These are phyloP conservation scores for Taxawa tesnikishii DNA, from an alignment of 2,329 filamentous ascomycete genomes.

Conservation along the genomic window DNA sequence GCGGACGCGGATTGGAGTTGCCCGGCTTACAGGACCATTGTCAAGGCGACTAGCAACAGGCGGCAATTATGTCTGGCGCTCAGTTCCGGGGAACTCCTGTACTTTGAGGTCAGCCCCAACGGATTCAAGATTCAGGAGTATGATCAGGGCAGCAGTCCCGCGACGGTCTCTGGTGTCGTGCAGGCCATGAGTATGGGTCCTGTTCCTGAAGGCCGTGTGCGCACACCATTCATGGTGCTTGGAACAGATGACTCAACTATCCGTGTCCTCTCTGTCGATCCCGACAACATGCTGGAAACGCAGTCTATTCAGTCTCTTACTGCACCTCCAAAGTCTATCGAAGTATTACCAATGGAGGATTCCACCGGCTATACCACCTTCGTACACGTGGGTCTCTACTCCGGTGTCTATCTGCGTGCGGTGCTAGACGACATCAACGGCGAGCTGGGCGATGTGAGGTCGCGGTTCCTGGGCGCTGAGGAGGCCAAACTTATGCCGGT, in stretches of 20 bases:
- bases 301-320: constrained; percentile 12
- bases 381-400: constrained; percentile 89
- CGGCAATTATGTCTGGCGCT: constrained; percentile 87
- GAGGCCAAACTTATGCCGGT: constrained; percentile 84
- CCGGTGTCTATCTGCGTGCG: constrained; percentile 89
- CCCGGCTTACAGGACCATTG: constrained; percentile 87
- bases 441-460: constrained; percentile 86
- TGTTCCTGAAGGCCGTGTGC: constrained; percentile 75
- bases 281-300: constrained; percentile 22
- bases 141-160: constrained; percentile 59
- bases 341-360: constrained; percentile 92
- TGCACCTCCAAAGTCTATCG: constrained; percentile 34
- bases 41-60: constrained; percentile 86
- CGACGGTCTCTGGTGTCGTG: constrained; percentile 89
- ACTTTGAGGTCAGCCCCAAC: constrained; percentile 94
- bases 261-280: constrained; percentile 78
- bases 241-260: constrained; percentile 96
- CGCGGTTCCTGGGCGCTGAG: constrained; percentile 86
- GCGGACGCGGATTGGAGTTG: constrained; percentile 9
- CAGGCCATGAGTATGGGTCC: constrained; percentile 90
- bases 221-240: constrained; percentile 88
- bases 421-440: constrained; percentile 92
- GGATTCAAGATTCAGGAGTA: constrained; percentile 76
- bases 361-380: constrained; percentile 82
- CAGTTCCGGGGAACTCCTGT: constrained; percentile 92